phyloP scores from a whole-genome alignment of 108 stramenopile genomes.

The Cyclostephanos tholiformis region DNA sequence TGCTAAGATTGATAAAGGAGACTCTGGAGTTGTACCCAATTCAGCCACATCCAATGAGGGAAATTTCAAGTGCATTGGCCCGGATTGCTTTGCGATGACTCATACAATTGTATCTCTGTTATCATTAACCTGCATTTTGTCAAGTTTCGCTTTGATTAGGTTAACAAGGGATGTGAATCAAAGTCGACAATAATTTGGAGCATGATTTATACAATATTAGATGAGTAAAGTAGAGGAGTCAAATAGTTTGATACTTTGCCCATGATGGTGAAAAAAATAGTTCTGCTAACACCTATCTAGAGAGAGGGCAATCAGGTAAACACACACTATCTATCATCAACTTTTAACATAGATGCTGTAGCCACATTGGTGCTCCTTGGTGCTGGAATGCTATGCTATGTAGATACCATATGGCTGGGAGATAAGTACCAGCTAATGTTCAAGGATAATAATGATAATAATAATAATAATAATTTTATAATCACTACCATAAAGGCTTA shows the following conservation, averaged over 20 bases:
- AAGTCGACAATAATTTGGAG: neutral
- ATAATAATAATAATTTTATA: no score
- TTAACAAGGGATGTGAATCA: constrained; percentile 1
- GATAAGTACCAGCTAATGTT: no score
- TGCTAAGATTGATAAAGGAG: constrained; percentile 20
- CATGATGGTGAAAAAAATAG: no score
- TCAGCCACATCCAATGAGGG: neutral
- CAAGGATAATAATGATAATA: no score
- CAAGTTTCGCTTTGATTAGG: neutral
- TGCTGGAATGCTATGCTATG: no score
- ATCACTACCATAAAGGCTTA: no score
- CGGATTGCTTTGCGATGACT: constrained; percentile 4
- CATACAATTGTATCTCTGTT: neutral
- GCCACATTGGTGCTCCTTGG: constrained; percentile 27
- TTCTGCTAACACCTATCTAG: constrained; percentile 12
- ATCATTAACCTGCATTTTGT: neutral
- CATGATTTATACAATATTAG: no score
- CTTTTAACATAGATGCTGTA: constrained; percentile 39
- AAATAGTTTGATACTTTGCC: neutral
- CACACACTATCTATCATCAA: constrained; percentile 31
- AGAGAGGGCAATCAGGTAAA: constrained; percentile 44
- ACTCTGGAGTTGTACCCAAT: neutral
- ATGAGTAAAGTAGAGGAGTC: no score
- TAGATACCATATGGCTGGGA: no score
- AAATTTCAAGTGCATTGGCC: neutral